Evolutionary conservation across 2,329 filamentous ascomycete species (phyloP), one percentile per base, ranked within the genome.

Genomic region (Coniochaeta sp.): DNA sequence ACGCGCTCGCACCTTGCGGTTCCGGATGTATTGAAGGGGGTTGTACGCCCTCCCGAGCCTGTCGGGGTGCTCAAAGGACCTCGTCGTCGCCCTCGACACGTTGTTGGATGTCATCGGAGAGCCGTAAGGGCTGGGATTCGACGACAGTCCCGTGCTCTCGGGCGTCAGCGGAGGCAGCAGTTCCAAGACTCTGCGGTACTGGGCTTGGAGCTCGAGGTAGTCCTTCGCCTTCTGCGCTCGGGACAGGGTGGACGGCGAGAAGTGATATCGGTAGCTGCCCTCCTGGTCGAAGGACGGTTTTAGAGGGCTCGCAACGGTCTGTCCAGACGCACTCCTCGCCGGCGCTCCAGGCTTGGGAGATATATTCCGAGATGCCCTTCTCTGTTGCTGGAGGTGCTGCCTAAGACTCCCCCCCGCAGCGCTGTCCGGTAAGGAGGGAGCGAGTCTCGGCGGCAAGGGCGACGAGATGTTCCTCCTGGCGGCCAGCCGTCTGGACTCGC

Each of bases 11-110:
- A 95, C 84, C 70, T 93, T 93, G 55, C 93, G 84, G 70, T 99
- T 98, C 22, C 95, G 88, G 59, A 98, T 89, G 66, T 91, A 91
- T 72, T 98, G 95, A 26, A 99, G 75, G 4, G 93, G 95, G 70
- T 99, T 96, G 71, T 98, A 98, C 2, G 80, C 76, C 58, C 93
- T 87, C 4, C 89, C 89, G 8, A 88, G 72, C 16, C 9, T 56
- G 7, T 38, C 22, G 3, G 19, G n/a, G n/a, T n/a, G 5, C 1
- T 56, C 54, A 22, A 56, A 38, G 19, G 54, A 56, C 17, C 54
- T 38, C 12, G 54, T 56, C 12, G 54, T 56, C 61, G 66, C 75
- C 3, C 64, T 22, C 3, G 67, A 64, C 62, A 75, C 65, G 55
- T 75, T 68, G 63, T 75, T 26, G 62, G 65, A 63, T 2, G 61